Base-by-base conservation (phyloP, 2,329 filamentous ascomycete species). In the Aspergillus ustus region DNA sequence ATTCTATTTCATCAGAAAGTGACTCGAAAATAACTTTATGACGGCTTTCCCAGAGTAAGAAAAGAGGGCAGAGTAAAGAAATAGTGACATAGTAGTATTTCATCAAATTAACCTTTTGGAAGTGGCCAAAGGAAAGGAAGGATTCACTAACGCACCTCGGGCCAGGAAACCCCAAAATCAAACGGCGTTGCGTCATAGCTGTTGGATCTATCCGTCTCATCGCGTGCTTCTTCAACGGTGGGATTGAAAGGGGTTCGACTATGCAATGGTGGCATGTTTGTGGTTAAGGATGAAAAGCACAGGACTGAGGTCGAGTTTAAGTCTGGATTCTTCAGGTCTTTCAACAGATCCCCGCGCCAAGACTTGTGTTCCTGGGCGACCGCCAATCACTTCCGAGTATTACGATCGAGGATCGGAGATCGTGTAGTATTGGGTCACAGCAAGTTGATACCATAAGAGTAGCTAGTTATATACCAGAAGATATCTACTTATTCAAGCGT, bases 131-230 rank as follows among this genome's bases (percentile, higher is more conserved):
- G 22, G 34, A 19, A 29, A 25, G 37, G n/a, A 29, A 29, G 25
- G 15, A 20, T 45, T 22, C 25, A 8, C 1, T 57, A 25, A 61
- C 67, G 59, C 59, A 70, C 67, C 69, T 71, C 62, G 20, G 67
- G 56, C 69, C 69, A 70, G 15, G 65, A 59, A n/a, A 44, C 20
- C 3, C 59, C 55, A 13, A 45, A 31, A 13, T 50, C 44, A 1
- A 48, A 25, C 5, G 29, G 17, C 2, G 25, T 8, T 8, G 19
- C 15, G 7, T 40, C 37, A 40, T 37, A 15, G 34, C 9, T 13
- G 34, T 11, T 44, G 13, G 9, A 5, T 20, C 25, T 34, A 1
- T 51, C 46, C 6, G 19, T 53, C 29, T 56, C 52, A 8, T 68
- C 65, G 5, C 49, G 19, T 5, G 51, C 49, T 13, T 69, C 68